phyloP scores from a whole-genome alignment of 169 alveolate genomes.

The Plasmodium yoelii region DNA sequence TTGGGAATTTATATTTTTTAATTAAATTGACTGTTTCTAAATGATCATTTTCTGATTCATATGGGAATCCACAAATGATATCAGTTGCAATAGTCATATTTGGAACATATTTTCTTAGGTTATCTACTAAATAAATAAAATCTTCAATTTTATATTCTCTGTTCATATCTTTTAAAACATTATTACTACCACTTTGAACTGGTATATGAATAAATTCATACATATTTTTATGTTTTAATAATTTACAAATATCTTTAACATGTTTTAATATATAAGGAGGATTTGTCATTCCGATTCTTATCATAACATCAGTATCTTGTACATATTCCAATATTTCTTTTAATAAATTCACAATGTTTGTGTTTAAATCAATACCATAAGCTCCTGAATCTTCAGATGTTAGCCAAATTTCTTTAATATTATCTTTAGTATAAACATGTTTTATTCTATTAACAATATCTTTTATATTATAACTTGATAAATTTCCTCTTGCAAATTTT shows the following conservation, averaged over 20 bases:
- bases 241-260: conserved; percentile 92
- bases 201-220: conserved; percentile 98
- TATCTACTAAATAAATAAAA: conserved; percentile 92
- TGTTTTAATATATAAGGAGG: conserved; percentile 98
- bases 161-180: conserved; percentile 95
- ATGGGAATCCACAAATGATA: conserved; percentile 99
- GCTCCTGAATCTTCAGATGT: conserved; percentile 99
- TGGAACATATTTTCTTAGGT: conserved; percentile 90
- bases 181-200: conserved; percentile 97
- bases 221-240: conserved; percentile 95
- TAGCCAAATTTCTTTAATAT: conserved; percentile 97
- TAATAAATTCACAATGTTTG: conserved; percentile 93
- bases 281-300: conserved; percentile 98
- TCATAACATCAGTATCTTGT: conserved; percentile 80
- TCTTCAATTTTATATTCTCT: conserved; percentile 97
- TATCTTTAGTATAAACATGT: conserved; percentile 91
- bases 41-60: conserved; percentile 95
- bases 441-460: conserved; percentile 93
- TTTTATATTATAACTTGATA: conserved; percentile 93
- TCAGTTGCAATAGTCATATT: conserved; percentile 97
- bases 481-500: conserved; percentile 97
- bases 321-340: conserved; percentile 86
- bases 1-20: conserved; percentile 93
- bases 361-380: conserved; percentile 98
- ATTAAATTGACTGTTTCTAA: conserved; percentile 91